These are phyloP conservation scores for Sisymbrium altissimum DNA, from an alignment of 345 rosid genomes.

Conservation along the genomic window DNA sequence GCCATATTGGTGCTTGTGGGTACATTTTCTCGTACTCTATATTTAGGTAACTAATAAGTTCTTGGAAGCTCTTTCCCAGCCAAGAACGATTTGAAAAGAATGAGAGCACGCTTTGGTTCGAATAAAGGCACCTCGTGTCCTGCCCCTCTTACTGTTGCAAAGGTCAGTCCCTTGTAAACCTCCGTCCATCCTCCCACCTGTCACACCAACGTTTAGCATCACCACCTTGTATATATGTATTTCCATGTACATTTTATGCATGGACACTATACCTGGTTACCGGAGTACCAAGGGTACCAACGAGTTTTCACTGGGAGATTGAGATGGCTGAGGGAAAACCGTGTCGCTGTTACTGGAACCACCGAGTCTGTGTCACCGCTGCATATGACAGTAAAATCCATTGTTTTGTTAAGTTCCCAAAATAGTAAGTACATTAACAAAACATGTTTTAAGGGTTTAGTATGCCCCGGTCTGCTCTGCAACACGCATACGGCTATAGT, in stretches of 20 bases:
- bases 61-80: conserved; percentile 49
- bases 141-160: conserved; percentile 67
- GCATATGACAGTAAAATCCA: conserved; percentile 16
- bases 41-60: conserved; percentile 27
- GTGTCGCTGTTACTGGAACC: conserved; percentile 87
- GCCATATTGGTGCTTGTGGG: background rate
- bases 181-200: conserved; percentile 97
- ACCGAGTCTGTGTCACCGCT: conserved; percentile 94
- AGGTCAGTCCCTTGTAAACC: conserved; percentile 56
- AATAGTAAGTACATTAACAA: background rate
- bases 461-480: background rate
- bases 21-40: conserved; percentile 17
- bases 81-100: conserved; percentile 55
- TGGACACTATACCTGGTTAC: conserved; percentile 49
- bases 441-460: background rate
- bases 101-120: conserved; percentile 49
- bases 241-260: background rate
- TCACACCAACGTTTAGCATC: background rate
- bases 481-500: background rate
- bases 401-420: background rate
- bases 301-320: conserved; percentile 58
- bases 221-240: background rate
- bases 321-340: conserved; percentile 77
- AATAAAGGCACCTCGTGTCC: conserved; percentile 72
- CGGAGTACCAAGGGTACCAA: conserved; percentile 94